These are phyloP conservation scores for Wickerhamomyces chaumierensis DNA, from an alignment of 805 yeast genomes.

Conservation along the genomic window DNA sequence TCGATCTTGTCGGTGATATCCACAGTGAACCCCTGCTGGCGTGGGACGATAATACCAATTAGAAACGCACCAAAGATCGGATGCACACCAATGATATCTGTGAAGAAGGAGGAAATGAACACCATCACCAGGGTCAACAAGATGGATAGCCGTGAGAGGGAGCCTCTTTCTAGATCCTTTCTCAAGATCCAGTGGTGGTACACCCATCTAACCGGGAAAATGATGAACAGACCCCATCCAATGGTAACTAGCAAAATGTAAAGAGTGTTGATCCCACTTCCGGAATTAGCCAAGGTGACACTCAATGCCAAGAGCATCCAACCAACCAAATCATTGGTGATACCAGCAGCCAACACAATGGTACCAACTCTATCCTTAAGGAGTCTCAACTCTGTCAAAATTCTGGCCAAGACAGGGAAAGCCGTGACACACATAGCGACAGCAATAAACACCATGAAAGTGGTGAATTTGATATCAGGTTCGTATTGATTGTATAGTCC, in stretches of 20 bases:
- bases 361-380: constrained; percentile 63
- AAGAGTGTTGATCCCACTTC: constrained; percentile 55
- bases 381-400: constrained; percentile 59
- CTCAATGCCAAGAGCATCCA: constrained; percentile 73
- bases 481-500: constrained; percentile 54
- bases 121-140: constrained; percentile 43
- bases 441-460: constrained; percentile 71
- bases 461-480: constrained; percentile 44
- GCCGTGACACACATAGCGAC: constrained; percentile 82
- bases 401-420: constrained; percentile 74
- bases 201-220: constrained; percentile 42
- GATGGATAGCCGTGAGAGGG: constrained; percentile 52
- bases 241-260: constrained; percentile 54
- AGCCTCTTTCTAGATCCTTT: constrained; percentile 44
- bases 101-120: constrained; percentile 61
- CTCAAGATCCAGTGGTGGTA: constrained; percentile 34
- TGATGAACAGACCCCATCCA: constrained; percentile 58
- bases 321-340: constrained; percentile 67
- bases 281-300: constrained; percentile 66
- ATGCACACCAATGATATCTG: constrained; percentile 79
- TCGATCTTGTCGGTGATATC: constrained; percentile 65
- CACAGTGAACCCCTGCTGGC: constrained; percentile 65
- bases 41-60: constrained; percentile 64
- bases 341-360: constrained; percentile 74
- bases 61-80: constrained; percentile 81